Evolutionary conservation across 768 basidiomycete genomes (phyloP).

Genomic region (Lactifluus pinguis): DNA sequence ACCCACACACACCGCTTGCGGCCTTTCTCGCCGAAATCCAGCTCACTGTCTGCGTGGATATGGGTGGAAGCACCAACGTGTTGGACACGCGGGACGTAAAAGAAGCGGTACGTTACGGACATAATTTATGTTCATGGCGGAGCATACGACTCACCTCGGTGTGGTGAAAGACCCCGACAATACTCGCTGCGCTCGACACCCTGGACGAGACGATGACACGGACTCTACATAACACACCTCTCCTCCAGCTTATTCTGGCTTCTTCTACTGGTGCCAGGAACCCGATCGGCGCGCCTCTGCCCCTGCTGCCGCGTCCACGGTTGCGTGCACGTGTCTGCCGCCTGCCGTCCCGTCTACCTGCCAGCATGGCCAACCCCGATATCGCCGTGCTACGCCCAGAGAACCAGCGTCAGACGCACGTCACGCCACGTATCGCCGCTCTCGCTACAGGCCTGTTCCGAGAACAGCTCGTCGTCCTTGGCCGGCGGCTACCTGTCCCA

Average conservation of each 20-base stretch:
- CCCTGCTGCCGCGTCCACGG: neutral
- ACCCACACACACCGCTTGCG: neutral
- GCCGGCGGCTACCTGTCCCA: constrained; percentile 28
- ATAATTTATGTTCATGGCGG: neutral
- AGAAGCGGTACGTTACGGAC: constrained; percentile 7
- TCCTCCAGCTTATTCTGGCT: constrained; percentile 6
- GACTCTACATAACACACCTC: neutral
- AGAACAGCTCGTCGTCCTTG: constrained; percentile 48
- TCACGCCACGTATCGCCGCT: constrained; percentile 50
- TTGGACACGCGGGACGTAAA: neutral
- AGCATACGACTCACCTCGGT: neutral
- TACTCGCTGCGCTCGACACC: constrained; percentile 6
- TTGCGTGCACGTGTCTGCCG: neutral
- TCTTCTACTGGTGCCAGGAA: neutral
- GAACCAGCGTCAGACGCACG: constrained; percentile 47
- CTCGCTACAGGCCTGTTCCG: constrained; percentile 44
- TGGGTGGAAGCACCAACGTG: neutral
- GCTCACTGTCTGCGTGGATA: neutral
- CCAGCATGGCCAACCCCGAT: constrained; percentile 38
- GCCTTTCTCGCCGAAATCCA: constrained; percentile 3
- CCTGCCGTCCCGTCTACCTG: constrained; percentile 13
- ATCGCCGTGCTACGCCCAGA: constrained; percentile 45
- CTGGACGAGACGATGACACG: neutral
- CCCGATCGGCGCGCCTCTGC: neutral
- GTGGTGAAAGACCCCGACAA: constrained; percentile 1